These are phyloP conservation scores for Dryadomyces sulphureus DNA, from an alignment of 2,329 filamentous ascomycete species.

Conservation along the genomic window DNA sequence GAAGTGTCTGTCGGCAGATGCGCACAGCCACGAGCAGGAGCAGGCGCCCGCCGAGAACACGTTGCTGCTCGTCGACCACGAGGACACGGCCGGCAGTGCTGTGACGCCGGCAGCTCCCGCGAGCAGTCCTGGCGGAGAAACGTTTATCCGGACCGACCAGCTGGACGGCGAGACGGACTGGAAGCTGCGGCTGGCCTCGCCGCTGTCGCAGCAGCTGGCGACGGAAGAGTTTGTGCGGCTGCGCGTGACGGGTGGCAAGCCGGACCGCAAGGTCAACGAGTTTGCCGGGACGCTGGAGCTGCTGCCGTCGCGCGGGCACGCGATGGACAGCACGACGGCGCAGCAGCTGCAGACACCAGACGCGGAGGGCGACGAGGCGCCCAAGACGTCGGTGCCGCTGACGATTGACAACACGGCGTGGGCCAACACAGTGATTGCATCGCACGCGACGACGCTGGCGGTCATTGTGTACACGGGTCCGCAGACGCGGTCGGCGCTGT, in stretches of 20 bases:
- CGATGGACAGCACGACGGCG: constrained; percentile 16
- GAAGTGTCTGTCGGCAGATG: constrained; percentile 42
- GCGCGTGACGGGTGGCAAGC: constrained; percentile 70
- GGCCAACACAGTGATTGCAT: constrained; percentile 95
- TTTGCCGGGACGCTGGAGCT: constrained; percentile 84
- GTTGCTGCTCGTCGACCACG: constrained; percentile 2
- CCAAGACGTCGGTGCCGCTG: constrained; percentile 40
- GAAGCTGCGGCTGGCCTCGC: constrained; percentile 83
- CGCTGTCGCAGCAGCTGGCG: constrained; percentile 66
- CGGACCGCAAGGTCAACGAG: constrained; percentile 87
- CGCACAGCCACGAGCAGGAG: constrained; percentile 8
- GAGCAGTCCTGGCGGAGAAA: constrained; percentile 52
- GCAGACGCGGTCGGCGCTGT: constrained; percentile 85
- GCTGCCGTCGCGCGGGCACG: constrained; percentile 36
- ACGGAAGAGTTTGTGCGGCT: constrained; percentile 56
- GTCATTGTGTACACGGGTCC: constrained; percentile 90
- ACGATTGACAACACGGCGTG: constrained; percentile 96
- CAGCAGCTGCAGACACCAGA: background rate
- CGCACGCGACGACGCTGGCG: constrained; percentile 74
- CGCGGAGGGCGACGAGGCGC: constrained; percentile 19
- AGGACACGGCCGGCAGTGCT: constrained; percentile 5
- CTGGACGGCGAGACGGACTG: constrained; percentile 96
- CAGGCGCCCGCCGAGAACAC: constrained; percentile 5
- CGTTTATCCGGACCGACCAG: constrained; percentile 94
- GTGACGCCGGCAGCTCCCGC: constrained; percentile 12